phyloP scores from a whole-genome alignment of 352 stramenopile genomes.

The Pythium plurisporium region DNA sequence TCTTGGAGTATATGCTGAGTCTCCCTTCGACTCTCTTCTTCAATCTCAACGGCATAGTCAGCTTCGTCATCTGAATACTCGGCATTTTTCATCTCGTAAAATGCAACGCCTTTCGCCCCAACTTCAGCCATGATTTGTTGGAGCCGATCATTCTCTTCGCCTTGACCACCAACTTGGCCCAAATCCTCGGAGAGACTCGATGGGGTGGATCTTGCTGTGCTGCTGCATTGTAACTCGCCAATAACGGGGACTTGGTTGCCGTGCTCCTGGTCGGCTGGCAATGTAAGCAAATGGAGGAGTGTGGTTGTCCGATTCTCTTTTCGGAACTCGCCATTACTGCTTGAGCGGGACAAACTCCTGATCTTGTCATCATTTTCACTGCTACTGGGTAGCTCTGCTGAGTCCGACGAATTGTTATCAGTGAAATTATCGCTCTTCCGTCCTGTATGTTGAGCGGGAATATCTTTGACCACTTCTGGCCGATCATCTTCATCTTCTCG shows the following conservation, averaged over 20 bases:
- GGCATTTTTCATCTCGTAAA: background rate
- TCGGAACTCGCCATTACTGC: no score
- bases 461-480: no score
- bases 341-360: no score
- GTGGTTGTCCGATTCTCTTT: no score
- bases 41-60: background rate
- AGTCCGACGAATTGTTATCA: no score
- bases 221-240: background rate
- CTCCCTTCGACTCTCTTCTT: conserved; percentile 27
- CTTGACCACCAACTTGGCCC: background rate
- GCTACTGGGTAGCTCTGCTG: no score
- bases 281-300: no score
- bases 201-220: background rate
- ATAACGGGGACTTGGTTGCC: background rate
- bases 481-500: no score
- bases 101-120: background rate
- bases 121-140: conserved; percentile 4
- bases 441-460: no score
- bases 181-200: background rate
- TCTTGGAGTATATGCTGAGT: conserved; percentile 40
- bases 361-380: no score
- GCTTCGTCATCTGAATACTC: background rate
- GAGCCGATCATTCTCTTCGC: background rate
- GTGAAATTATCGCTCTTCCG: no score
- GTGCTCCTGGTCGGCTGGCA: no score